A percentile compares a stretch with the other conserved stretches of the same genome.
Evolutionary conservation across 192 early-diverging fungal species (phyloP).

Genomic region (Diversispora eburnea): DNA sequence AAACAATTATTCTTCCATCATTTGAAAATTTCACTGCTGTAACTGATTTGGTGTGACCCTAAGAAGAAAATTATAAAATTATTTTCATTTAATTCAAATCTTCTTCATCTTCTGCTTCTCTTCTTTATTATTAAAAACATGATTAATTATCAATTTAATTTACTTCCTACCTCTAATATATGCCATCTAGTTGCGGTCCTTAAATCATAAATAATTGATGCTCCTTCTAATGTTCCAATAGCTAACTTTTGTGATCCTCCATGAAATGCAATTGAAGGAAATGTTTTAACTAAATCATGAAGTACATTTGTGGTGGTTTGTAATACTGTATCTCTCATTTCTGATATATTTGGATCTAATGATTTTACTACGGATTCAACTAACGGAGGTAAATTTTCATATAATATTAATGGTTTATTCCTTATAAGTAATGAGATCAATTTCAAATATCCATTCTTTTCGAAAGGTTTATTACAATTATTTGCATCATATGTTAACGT

Average conservation of each 20-base stretch:
- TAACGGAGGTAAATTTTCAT: conserved; percentile 57
- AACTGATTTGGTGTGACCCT: conserved; percentile 69
- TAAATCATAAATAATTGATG: conserved; percentile 74
- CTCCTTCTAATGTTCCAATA: conserved; percentile 72
- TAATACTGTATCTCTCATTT: conserved; percentile 66
- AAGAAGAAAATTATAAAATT: neutral
- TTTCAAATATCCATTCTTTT: conserved; percentile 58
- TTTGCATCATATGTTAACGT: conserved; percentile 74
- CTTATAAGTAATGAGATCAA: conserved; percentile 70
- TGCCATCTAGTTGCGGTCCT: conserved; percentile 74
- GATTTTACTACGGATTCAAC: conserved; percentile 79
- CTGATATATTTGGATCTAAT: conserved; percentile 72
- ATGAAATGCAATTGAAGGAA: conserved; percentile 74
- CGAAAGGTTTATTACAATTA: conserved; percentile 57
- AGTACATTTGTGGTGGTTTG: conserved; percentile 52
- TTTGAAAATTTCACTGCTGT: conserved; percentile 71
- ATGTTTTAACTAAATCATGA: conserved; percentile 63
- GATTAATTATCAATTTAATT: no score
- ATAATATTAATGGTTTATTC: conserved; percentile 70
- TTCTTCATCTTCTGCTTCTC: neutral
- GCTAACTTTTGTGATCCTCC: conserved; percentile 68
- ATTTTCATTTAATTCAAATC: neutral
- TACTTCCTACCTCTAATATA: conserved; percentile 60
- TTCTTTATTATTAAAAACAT: neutral
- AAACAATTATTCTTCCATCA: conserved; percentile 73